Evolutionary conservation across 352 stramenopile species (phyloP).

Genomic region (Pythium sp.): DNA sequence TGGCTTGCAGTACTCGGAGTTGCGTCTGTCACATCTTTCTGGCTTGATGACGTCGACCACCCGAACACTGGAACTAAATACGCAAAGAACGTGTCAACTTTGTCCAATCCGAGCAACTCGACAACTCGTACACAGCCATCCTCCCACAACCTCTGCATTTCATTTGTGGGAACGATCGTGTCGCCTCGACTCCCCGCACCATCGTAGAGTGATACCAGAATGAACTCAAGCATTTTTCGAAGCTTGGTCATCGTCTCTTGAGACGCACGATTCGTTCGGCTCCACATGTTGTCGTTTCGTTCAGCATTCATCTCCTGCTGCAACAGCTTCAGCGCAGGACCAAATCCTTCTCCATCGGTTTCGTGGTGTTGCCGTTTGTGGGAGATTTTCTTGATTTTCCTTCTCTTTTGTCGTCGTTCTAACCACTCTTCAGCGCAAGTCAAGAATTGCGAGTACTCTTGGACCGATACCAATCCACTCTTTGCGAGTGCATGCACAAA

Average conservation of each 20-base stretch:
- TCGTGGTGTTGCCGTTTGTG: conserved; percentile 4
- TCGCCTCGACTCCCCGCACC: background rate
- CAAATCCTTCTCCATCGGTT: conserved; percentile 2
- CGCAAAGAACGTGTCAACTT: conserved; percentile 15
- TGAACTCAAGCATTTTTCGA: background rate
- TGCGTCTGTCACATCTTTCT: background rate
- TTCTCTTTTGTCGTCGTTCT: conserved; percentile 1
- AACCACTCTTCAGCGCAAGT: conserved; percentile 24
- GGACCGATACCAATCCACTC: conserved; percentile 16
- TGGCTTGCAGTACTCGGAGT: conserved; percentile 2
- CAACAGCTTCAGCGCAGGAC: background rate
- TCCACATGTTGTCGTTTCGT: background rate
- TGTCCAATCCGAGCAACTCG: background rate
- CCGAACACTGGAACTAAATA: conserved; percentile 9
- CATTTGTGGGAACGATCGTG: background rate
- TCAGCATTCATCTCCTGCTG: conserved; percentile 1
- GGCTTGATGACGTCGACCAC: background rate
- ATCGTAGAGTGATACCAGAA: background rate
- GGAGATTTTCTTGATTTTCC: background rate
- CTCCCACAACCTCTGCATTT: conserved; percentile 10
- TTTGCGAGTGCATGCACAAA: conserved; percentile 31
- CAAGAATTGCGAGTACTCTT: conserved; percentile 31
- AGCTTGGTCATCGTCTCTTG: background rate
- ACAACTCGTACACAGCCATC: conserved; percentile 10
- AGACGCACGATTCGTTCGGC: background rate